phyloP scores from a whole-genome alignment of 192 early-diverging fungal species.

The Dispira simplex region DNA sequence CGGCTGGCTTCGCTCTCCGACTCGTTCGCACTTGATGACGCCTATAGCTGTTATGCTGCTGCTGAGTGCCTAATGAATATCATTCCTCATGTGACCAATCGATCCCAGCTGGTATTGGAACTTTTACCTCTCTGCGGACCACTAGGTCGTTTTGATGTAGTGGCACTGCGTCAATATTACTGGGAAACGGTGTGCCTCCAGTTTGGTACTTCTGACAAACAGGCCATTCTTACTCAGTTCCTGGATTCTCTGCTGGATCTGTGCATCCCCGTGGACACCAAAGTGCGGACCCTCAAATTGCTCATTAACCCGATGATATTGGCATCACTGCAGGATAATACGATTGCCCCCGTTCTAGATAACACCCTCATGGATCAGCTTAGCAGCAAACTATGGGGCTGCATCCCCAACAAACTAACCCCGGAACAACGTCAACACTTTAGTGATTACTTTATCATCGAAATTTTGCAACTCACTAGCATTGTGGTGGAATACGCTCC shows the following conservation, averaged over 20 bases:
- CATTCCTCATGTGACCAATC: slow-evolving; percentile 4
- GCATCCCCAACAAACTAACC: background rate
- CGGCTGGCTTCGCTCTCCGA: background rate
- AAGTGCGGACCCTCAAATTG: slow-evolving; percentile 56
- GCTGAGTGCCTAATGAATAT: background rate
- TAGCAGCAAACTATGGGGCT: background rate
- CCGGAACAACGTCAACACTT: background rate
- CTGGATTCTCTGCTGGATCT: slow-evolving; percentile 52
- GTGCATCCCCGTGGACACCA: slow-evolving; percentile 37
- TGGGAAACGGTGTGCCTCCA: slow-evolving; percentile 47
- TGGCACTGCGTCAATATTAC: slow-evolving; percentile 44
- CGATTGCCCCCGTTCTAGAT: background rate
- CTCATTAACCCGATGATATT: slow-evolving; percentile 69
- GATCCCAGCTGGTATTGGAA: slow-evolving; percentile 21
- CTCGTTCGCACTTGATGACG: background rate
- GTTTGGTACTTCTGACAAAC: slow-evolving; percentile 36
- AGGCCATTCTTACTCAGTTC: slow-evolving; percentile 58
- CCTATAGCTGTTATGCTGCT: background rate
- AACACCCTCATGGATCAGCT: background rate
- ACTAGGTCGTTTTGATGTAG: background rate
- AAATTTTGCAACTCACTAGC: slow-evolving; percentile 84
- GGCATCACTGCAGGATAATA: background rate
- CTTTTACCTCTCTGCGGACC: slow-evolving; percentile 14
- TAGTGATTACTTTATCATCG: slow-evolving; percentile 28
- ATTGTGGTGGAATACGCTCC: slow-evolving; percentile 74